phyloP scores from a whole-genome alignment of 2,329 filamentous ascomycete genomes.

The Tolypocladium amazonense region DNA sequence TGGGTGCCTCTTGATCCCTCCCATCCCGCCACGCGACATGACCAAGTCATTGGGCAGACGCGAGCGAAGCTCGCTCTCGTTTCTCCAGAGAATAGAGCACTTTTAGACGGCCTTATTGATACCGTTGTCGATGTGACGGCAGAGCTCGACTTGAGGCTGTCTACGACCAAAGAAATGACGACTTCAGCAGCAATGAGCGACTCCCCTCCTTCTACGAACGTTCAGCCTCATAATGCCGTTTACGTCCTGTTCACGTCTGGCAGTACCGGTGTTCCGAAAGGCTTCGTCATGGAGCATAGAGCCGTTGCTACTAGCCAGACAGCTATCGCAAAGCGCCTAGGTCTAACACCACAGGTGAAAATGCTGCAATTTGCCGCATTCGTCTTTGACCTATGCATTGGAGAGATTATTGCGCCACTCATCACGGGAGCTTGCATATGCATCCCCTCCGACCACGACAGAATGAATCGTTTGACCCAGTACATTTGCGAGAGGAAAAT shows the following conservation, averaged over 20 bases:
- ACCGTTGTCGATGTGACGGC: not conserved
- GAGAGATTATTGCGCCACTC: constrained; percentile 3
- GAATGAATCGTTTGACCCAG: constrained; percentile 1
- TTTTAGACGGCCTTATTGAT: not conserved
- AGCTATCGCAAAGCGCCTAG: not conserved
- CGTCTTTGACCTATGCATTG: constrained; percentile 4
- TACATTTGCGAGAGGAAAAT: constrained; percentile 1
- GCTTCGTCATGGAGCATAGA: constrained; percentile 7
- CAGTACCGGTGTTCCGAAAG: constrained; percentile 9
- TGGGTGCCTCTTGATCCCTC: constrained; percentile 24
- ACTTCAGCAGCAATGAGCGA: not conserved
- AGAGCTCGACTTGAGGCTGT: not conserved
- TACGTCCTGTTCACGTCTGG: constrained; percentile 10
- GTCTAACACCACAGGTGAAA: not conserved
- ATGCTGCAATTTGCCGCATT: constrained; percentile 7
- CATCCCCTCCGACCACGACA: constrained; percentile 4
- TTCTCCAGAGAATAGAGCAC: not conserved
- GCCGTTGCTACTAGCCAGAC: constrained; percentile 1
- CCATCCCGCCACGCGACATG: constrained; percentile 17
- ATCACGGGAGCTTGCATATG: constrained; percentile 4
- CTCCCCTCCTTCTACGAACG: not conserved
- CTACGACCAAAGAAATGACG: not conserved
- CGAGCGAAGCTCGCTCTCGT: not conserved
- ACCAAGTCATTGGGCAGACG: constrained; percentile 5
- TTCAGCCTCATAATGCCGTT: not conserved